Conservation (phyloP, 2,329 filamentous ascomycete species). For the Trichoderma atrobrunneum region DNA sequence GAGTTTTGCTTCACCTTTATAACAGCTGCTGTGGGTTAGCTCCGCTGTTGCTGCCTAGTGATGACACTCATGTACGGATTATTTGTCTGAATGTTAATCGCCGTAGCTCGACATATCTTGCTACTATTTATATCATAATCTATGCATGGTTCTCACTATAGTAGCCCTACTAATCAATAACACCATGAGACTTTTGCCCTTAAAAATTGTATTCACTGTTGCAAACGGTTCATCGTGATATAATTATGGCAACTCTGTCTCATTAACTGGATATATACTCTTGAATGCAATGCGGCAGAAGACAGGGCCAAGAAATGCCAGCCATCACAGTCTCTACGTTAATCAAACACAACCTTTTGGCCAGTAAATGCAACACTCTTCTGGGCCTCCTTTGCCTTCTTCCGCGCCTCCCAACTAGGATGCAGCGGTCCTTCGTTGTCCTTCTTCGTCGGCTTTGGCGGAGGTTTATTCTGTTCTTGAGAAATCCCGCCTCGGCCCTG, state of each 20-base stretch:
- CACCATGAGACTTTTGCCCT: neutral
- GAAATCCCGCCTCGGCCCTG: neutral
- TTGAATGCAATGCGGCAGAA: neutral
- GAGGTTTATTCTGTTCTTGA: slow-evolving; percentile 24
- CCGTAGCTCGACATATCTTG: neutral
- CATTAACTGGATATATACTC: neutral
- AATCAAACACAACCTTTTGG: slow-evolving; percentile 28
- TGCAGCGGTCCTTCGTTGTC: slow-evolving; percentile 56
- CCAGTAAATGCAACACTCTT: slow-evolving; percentile 24
- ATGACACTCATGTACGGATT: neutral
- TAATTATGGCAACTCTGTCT: neutral
- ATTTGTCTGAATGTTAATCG: neutral
- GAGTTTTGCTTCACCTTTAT: neutral
- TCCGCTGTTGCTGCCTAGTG: slow-evolving; percentile 4
- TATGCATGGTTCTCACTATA: neutral
- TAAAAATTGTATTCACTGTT: neutral
- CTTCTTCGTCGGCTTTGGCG: slow-evolving; percentile 35
- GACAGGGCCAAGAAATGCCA: neutral
- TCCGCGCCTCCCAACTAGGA: slow-evolving; percentile 31
- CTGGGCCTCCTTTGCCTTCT: slow-evolving; percentile 25
- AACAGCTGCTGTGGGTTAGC: neutral
- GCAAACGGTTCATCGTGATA: neutral
- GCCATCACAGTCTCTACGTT: slow-evolving; percentile 1
- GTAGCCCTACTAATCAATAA: neutral
- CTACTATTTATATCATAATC: neutral